Conservation (phyloP, 2,329 filamentous ascomycete genomes). For the Arthroderma uncinatum region DNA sequence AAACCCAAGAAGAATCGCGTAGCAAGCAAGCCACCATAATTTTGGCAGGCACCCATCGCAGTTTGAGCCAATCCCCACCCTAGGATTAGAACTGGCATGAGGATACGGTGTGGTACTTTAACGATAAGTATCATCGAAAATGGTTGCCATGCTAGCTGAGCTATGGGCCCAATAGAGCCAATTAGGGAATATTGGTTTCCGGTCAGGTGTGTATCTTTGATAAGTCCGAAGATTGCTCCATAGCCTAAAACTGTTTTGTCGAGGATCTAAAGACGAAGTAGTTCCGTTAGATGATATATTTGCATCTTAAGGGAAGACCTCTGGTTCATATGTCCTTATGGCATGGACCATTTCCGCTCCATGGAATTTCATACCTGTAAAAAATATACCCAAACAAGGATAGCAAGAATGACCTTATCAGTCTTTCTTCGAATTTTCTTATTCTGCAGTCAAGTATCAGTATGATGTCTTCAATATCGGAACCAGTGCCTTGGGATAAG, state of each 20-base stretch:
- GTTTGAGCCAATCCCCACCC: slow-evolving; percentile 42
- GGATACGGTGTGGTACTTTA: slow-evolving; percentile 47
- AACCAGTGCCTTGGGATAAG: neutral
- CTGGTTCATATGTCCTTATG: no score
- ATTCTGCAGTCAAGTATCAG: slow-evolving; percentile 27
- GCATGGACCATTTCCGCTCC: no score
- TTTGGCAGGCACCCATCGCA: slow-evolving; percentile 38
- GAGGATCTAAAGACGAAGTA: slow-evolving; percentile 31
- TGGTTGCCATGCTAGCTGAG: slow-evolving; percentile 51
- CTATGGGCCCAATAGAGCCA: slow-evolving; percentile 48
- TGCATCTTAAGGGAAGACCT: no score
- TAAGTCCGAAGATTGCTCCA: slow-evolving; percentile 46
- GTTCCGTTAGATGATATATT: neutral
- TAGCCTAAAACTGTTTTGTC: slow-evolving; percentile 50
- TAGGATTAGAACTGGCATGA: slow-evolving; percentile 43
- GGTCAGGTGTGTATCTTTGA: slow-evolving; percentile 39
- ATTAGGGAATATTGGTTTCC: slow-evolving; percentile 48
- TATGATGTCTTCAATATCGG: neutral
- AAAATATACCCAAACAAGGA: slow-evolving; percentile 39
- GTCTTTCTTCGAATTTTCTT: slow-evolving; percentile 51
- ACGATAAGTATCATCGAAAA: slow-evolving; percentile 51
- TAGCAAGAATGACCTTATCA: slow-evolving; percentile 46
- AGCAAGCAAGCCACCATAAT: slow-evolving; percentile 37
- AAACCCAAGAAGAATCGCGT: slow-evolving; percentile 44
- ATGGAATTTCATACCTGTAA: slow-evolving; percentile 22